A percentile compares a stretch with the other conserved stretches of the same genome.
Conservation (phyloP, 192 early-diverging fungal genomes). For the Coemansia biformis region DNA sequence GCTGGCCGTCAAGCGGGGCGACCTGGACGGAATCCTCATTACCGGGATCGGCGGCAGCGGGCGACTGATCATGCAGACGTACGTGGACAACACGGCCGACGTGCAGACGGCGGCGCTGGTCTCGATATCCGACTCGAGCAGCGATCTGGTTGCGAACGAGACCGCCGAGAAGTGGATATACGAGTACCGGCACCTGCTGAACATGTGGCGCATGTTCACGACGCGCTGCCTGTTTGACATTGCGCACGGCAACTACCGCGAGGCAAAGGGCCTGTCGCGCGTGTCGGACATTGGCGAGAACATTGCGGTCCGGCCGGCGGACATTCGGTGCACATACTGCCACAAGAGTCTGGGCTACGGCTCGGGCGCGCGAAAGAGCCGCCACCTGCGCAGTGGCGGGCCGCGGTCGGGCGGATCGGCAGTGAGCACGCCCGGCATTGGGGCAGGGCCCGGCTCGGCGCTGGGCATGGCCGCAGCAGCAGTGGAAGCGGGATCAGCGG, state of each 20-base stretch:
- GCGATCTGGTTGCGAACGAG: slow-evolving; percentile 10
- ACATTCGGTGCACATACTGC: slow-evolving; percentile 85
- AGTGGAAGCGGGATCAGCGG: too few relatives aligned
- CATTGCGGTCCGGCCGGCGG: slow-evolving; percentile 64
- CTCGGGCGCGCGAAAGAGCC: slow-evolving; percentile 11
- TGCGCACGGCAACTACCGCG: slow-evolving; percentile 57
- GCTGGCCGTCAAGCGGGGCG: slow-evolving; percentile 57
- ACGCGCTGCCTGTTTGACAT: slow-evolving; percentile 91
- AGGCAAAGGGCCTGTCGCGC: slow-evolving; percentile 44
- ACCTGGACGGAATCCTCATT: slow-evolving; percentile 75
- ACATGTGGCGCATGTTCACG: slow-evolving; percentile 83
- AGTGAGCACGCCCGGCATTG: slow-evolving; percentile 4
- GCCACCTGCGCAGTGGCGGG: slow-evolving; percentile 4
- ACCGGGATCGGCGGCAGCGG: slow-evolving; percentile 71
- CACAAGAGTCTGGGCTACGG: slow-evolving; percentile 53
- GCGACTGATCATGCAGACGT: slow-evolving; percentile 69
- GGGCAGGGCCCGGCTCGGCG: background rate
- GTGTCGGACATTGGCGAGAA: slow-evolving; percentile 49
- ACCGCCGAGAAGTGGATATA: slow-evolving; percentile 46
- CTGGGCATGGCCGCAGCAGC: slow-evolving; percentile 4
- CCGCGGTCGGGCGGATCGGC: slow-evolving; percentile 1
- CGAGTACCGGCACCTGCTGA: slow-evolving; percentile 79
- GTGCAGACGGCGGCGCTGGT: slow-evolving; percentile 82
- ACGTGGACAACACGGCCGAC: slow-evolving; percentile 82
- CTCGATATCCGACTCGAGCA: slow-evolving; percentile 51